phyloP scores from a whole-genome alignment of 2,329 filamentous ascomycete genomes.

The Nemania sp. region DNA sequence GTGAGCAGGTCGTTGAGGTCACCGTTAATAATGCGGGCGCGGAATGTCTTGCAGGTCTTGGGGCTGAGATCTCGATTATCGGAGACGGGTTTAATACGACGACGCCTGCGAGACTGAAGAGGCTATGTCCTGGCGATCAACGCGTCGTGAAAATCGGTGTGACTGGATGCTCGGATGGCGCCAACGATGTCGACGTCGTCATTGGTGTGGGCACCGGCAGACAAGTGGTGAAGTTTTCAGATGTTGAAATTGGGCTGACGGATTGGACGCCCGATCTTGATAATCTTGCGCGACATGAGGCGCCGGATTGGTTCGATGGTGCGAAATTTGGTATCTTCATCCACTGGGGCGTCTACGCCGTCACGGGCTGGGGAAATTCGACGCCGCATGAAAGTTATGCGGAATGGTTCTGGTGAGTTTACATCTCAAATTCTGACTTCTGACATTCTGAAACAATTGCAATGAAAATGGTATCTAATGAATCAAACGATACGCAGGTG shows the following conservation, averaged over 20 bases:
- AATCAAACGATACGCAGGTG: constrained; percentile 24
- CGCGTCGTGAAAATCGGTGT: constrained; percentile 45
- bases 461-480: too few relatives aligned
- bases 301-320: constrained; percentile 57
- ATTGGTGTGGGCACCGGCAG: constrained; percentile 25
- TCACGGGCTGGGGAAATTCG: constrained; percentile 58
- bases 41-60: constrained; percentile 41
- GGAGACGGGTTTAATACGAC: constrained; percentile 48
- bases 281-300: constrained; percentile 45
- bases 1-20: constrained; percentile 47
- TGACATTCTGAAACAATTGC: too few relatives aligned
- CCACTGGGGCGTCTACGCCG: constrained; percentile 60
- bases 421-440: too few relatives aligned
- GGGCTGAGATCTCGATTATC: constrained; percentile 38
- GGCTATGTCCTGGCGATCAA: constrained; percentile 50
- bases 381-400: constrained; percentile 46
- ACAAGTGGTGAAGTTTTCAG: constrained; percentile 9
- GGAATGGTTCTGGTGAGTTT: constrained; percentile 56
- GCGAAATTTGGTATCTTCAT: constrained; percentile 64
- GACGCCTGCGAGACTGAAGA: constrained; percentile 43
- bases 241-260: constrained; percentile 40
- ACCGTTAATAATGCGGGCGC: constrained; percentile 32
- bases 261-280: constrained; percentile 42
- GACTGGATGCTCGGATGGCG: constrained; percentile 33
- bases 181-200: constrained; percentile 30